Conservation (phyloP, 345 rosid species). For the Raphanus raphanistrum region DNA sequence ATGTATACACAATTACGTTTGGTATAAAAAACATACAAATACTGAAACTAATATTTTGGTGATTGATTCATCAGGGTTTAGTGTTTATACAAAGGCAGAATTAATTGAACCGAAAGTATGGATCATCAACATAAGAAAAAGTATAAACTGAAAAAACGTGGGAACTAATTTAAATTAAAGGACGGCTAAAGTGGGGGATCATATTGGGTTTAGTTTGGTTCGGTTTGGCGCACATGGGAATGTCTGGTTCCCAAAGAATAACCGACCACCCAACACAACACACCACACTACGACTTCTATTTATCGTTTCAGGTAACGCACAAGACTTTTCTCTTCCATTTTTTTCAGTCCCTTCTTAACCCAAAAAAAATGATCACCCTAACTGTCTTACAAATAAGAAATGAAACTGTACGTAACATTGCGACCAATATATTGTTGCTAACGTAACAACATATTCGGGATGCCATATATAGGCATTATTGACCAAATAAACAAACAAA, state of each 20-base stretch:
- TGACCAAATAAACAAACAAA: conserved; percentile 15
- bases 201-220: conserved; percentile 22
- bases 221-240: conserved; percentile 31
- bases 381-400: background rate
- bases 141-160: background rate
- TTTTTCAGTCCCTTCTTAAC: background rate
- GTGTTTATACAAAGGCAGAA: background rate
- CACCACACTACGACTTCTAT: background rate
- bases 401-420: background rate
- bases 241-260: conserved; percentile 25
- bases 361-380: background rate
- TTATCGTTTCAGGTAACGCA: conserved; percentile 23
- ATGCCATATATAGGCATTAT: background rate
- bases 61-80: background rate
- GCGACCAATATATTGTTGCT: background rate
- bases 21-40: background rate
- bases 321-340: background rate
- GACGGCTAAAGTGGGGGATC: conserved; percentile 5
- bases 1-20: background rate
- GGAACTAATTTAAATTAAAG: background rate
- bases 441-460: background rate
- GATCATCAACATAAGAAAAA: background rate
- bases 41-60: background rate
- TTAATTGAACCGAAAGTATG: conserved; percentile 27
- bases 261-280: conserved; percentile 16